Base-by-base conservation (phyloP, 768 basidiomycete genomes). In the Polyporus arcularius region DNA sequence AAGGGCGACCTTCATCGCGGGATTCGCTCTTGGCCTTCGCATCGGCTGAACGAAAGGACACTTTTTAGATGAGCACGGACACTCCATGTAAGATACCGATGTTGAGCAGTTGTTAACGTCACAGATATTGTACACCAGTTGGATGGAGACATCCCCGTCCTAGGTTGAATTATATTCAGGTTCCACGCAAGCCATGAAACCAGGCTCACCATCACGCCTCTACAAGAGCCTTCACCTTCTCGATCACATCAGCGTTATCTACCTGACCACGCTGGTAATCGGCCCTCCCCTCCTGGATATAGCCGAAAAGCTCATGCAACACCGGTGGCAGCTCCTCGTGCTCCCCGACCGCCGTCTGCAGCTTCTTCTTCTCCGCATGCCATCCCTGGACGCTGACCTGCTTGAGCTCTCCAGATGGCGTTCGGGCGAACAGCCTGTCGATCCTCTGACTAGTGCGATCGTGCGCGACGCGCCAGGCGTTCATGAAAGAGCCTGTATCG, bases 1-100 rank as follows among this genome's bases (percentile, higher is more conserved):
- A 46, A 78, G 95, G 62, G 95, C 94, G 2, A 88, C 90, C 14
- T 97, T 97, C 75, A 67, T 94, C 38, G 93, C 87, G 4, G 96
- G 96, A 9, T 80, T 97, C 59, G 82, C 78, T 1, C 76, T 98
- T 31, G 96, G 96, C 10, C 67, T 98, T 51, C 80, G 94, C 53
- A 72, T 97, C 18, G 94, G 95, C 55, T 96, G 41, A 57, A 32
- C 31, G 4, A 16, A 15, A 10, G 5, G 16, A 28, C 7, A 39
- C n/a, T 41, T n/a, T 16, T n/a, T 16, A 47, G 41, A 43, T 45
- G 43, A 4, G 21, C 16, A 41, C 35, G 56, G 42, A 55, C 21
- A 28, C 1, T 46, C n/a, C 46, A 35, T 63, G 61, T 63, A 63
- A 18, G 57, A 54, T 49, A 55, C 14, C 28, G 15, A 28, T 18